phyloP scores from a whole-genome alignment of 2,329 filamentous ascomycete genomes.

The Lachnellula suecica region DNA sequence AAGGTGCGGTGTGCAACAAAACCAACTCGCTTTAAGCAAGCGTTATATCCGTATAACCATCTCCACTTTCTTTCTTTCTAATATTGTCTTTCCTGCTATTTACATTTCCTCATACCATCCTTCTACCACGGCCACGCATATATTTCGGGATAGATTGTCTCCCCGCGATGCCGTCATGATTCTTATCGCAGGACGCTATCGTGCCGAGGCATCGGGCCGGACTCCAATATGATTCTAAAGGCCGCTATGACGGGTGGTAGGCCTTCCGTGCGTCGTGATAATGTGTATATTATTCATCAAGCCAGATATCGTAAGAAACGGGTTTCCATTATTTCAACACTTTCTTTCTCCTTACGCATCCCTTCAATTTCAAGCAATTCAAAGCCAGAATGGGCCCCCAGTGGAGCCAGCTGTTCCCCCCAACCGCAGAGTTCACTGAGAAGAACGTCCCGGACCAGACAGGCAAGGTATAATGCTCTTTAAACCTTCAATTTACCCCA shows the following conservation, averaged over 20 bases:
- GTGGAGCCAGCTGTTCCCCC: constrained; percentile 19
- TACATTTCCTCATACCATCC: too few relatives aligned
- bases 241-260: too few relatives aligned
- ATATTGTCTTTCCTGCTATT: too few relatives aligned
- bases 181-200: too few relatives aligned
- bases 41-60: too few relatives aligned
- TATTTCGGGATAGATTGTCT: neutral
- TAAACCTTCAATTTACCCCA: neutral
- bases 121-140: neutral
- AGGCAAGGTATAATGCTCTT: neutral
- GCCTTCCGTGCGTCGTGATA: too few relatives aligned
- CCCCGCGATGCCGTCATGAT: neutral
- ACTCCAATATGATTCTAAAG: neutral
- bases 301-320: too few relatives aligned
- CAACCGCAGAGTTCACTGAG: constrained; percentile 33
- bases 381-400: constrained; percentile 29
- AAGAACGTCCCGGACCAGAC: constrained; percentile 31
- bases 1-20: constrained; percentile 22
- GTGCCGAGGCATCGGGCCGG: neutral
- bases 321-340: too few relatives aligned
- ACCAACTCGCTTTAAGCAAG: too few relatives aligned
- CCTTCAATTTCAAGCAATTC: constrained; percentile 7
- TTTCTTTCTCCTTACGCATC: too few relatives aligned
- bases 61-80: too few relatives aligned
- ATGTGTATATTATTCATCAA: neutral